Evolutionary conservation across 2,329 filamentous ascomycete genomes (phyloP), one percentile per base, ranked within the genome.

Genomic region (Fusarium abutilonis): DNA sequence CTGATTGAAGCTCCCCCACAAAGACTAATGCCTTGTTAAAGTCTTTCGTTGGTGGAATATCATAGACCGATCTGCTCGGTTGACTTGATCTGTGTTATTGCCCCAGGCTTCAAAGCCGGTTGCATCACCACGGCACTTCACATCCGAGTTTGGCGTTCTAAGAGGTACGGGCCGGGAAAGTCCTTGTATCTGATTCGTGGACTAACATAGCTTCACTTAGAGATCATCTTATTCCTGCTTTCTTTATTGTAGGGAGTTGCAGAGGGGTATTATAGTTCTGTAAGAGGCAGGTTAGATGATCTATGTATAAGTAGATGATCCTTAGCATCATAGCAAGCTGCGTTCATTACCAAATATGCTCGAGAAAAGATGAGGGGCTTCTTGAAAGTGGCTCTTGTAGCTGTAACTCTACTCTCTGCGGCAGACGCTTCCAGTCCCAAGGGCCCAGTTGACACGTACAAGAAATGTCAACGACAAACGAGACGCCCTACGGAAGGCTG

Each of bases 401-500:
- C 57, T 8, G 29, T 32, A 3, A 28, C 57, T 10, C 23, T 62
- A 1, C 43, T 62, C 1, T 36, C 43, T 0, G 19, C 35, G 3
- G 2, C 21, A 3, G 21, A 15, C 2, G 59, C 59, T 17, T 42
- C 28, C 1, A 2, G 19, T 15, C 9, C 36, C 1, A 66, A 56
- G 11, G 43, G 40, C 0, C 66, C 66, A 0, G 66, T 58, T 6
- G 59, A 52, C 6, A 68, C 66, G 3, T 68, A 68, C 10, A 66
- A 56, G 1, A 60, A 60, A 38, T 68, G 66, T 2, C 66, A 68
- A 36, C 57, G 40, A 0, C 38, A 54, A 9, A 68, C 67, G 9
- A 51, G 41, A n/a, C 42, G 38, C 15, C 63, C 67, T 1, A 57
- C 63, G 7, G 63, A 73, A 3, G 77, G 77, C 4, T 80, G 78